phyloP scores from a whole-genome alignment of 495 filamentous ascomycete genomes.

The Filosporella fistucella region DNA sequence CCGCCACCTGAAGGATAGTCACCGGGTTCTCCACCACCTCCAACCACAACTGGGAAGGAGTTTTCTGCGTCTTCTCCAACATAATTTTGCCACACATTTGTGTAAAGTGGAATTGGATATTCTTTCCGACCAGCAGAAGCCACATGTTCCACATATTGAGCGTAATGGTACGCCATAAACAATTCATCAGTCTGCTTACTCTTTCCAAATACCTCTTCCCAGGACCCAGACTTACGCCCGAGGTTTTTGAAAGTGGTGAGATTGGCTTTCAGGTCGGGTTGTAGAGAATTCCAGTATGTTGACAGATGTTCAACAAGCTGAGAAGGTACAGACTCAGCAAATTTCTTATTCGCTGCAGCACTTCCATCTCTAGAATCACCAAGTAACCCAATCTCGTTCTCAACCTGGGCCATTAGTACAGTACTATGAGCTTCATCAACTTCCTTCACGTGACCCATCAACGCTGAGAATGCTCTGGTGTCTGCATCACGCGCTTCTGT shows the following conservation, averaged over 20 bases:
- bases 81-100: slow-evolving; percentile 43
- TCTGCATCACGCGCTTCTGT: slow-evolving; percentile 31
- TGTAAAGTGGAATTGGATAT: slow-evolving; percentile 41
- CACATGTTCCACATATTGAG: slow-evolving; percentile 38
- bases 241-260: slow-evolving; percentile 14
- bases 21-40: slow-evolving; percentile 38
- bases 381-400: slow-evolving; percentile 43
- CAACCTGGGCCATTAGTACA: slow-evolving; percentile 47
- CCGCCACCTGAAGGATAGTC: slow-evolving; percentile 43
- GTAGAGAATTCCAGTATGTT: slow-evolving; percentile 29
- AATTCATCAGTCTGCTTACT: slow-evolving; percentile 38
- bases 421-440: slow-evolving; percentile 36
- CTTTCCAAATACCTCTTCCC: slow-evolving; percentile 37
- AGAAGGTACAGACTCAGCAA: slow-evolving; percentile 30
- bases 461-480: slow-evolving; percentile 30
- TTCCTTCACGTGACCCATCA: slow-evolving; percentile 37
- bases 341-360: slow-evolving; percentile 29
- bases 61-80: slow-evolving; percentile 22
- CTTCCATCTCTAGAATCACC: slow-evolving; percentile 41
- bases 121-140: slow-evolving; percentile 35
- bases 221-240: slow-evolving; percentile 20
- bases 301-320: slow-evolving; percentile 29
- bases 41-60: slow-evolving; percentile 30
- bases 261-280: slow-evolving; percentile 27
- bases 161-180: slow-evolving; percentile 48